Conservation (phyloP, 2,329 filamentous ascomycete genomes). For the Fusarium pseudocircinatum region DNA sequence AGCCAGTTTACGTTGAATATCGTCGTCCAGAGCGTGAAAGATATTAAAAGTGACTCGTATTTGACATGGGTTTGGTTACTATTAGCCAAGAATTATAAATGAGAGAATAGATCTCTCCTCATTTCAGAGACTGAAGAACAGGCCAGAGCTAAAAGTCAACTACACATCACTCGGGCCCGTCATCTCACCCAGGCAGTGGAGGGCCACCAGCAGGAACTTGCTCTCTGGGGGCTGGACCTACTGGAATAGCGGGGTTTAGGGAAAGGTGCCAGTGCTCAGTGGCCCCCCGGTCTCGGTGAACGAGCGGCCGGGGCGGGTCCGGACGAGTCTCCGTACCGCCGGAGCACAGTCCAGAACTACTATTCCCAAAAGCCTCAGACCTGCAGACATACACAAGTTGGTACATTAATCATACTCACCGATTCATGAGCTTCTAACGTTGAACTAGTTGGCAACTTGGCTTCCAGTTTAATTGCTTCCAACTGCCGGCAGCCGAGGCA, state of each 20-base stretch:
- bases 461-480: not conserved
- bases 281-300: slow-evolving; percentile 25
- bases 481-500: not conserved
- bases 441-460: not conserved
- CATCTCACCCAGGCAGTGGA: not conserved
- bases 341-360: not conserved
- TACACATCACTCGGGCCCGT: not conserved
- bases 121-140: not conserved
- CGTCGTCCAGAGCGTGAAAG: not conserved
- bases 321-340: slow-evolving; percentile 9
- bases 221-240: not conserved
- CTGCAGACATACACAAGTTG: not conserved
- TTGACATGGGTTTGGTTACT: not conserved
- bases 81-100: not conserved
- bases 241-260: slow-evolving; percentile 28
- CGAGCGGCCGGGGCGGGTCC: slow-evolving; percentile 28
- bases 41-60: not conserved
- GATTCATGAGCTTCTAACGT: not conserved
- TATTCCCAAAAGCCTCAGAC: not conserved
- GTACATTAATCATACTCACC: not conserved
- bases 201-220: not conserved
- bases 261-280: slow-evolving; percentile 9
- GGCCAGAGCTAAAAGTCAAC: not conserved
- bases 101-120: not conserved
- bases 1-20: slow-evolving; percentile 21